Percentiles rank a stretch among this genome's conserved stretches.
Evolutionary conservation across 345 rosid species (phyloP).

Genomic region (Lumnitzera littorea): DNA sequence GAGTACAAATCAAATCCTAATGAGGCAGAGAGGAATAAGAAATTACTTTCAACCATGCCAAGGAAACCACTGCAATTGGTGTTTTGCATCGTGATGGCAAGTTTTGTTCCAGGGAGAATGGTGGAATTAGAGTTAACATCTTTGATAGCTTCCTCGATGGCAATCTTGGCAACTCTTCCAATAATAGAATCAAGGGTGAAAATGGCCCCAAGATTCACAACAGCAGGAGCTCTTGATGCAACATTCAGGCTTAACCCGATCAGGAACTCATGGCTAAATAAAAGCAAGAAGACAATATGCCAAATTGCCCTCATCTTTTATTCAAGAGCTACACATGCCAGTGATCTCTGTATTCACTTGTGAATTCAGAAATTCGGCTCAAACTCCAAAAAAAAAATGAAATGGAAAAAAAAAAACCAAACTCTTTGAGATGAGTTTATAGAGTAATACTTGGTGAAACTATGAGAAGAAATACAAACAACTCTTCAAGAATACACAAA

Average conservation of each 20-base stretch:
- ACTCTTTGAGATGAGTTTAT: too few species aligned
- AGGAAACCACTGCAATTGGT: conserved; percentile 81
- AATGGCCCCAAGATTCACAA: conserved; percentile 65
- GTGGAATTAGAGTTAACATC: conserved; percentile 69
- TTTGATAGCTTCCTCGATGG: conserved; percentile 78
- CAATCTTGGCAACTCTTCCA: conserved; percentile 81
- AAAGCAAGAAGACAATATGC: conserved; percentile 26
- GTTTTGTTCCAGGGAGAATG: conserved; percentile 54
- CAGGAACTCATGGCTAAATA: conserved; percentile 24
- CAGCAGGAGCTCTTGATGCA: conserved; percentile 46
- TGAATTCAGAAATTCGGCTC: neutral
- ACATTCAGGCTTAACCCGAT: conserved; percentile 30
- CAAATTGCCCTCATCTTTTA: conserved; percentile 24
- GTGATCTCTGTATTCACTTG: conserved; percentile 2
- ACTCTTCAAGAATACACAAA: too few species aligned
- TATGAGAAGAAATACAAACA: too few species aligned
- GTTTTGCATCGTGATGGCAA: conserved; percentile 36
- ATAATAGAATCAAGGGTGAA: conserved; percentile 55
- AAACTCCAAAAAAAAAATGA: neutral
- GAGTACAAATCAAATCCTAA: conserved; percentile 8
- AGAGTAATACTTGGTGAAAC: too few species aligned
- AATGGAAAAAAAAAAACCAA: too few species aligned
- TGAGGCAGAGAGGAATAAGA: conserved; percentile 1
- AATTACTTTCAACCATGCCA: conserved; percentile 85
- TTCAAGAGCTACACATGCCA: conserved; percentile 7